phyloP scores from a whole-genome alignment of 129 eudicot species.

The Sambucus nigra region DNA sequence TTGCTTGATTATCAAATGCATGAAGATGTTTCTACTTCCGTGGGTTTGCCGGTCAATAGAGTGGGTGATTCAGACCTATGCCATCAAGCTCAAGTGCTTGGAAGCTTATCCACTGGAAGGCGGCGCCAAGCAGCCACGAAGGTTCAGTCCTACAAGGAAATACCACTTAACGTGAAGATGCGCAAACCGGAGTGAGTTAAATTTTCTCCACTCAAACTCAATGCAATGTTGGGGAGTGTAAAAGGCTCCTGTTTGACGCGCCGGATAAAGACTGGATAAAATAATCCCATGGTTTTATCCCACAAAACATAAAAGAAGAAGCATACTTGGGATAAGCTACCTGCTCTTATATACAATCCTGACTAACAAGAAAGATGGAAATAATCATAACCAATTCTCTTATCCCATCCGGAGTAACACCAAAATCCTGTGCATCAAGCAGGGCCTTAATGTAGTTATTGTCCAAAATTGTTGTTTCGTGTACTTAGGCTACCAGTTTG shows the following conservation, averaged over 20 bases:
- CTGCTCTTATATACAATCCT: neutral
- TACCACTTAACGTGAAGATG: constrained; percentile 39
- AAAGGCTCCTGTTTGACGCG: too few species aligned
- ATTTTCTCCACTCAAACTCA: neutral
- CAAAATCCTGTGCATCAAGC: too few species aligned
- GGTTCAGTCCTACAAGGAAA: constrained; percentile 65
- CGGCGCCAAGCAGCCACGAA: constrained; percentile 58
- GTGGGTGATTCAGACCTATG: constrained; percentile 8
- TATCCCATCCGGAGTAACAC: too few species aligned
- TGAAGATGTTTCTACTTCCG: constrained; percentile 23
- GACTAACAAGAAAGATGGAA: too few species aligned
- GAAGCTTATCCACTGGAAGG: constrained; percentile 50
- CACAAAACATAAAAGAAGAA: too few species aligned
- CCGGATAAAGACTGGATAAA: too few species aligned
- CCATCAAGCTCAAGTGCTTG: constrained; percentile 14
- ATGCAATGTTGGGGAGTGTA: neutral
- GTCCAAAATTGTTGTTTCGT: constrained; percentile 9
- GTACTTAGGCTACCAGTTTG: too few species aligned
- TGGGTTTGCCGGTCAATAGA: constrained; percentile 2
- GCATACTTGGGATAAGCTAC: neutral
- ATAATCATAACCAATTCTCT: too few species aligned
- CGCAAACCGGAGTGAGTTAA: constrained; percentile 43
- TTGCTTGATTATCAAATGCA: constrained; percentile 20
- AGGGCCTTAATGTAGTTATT: too few species aligned
- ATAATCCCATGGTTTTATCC: too few species aligned